phyloP scores from a whole-genome alignment of 2,329 filamentous ascomycete species.

The Exophiala bonariae region DNA sequence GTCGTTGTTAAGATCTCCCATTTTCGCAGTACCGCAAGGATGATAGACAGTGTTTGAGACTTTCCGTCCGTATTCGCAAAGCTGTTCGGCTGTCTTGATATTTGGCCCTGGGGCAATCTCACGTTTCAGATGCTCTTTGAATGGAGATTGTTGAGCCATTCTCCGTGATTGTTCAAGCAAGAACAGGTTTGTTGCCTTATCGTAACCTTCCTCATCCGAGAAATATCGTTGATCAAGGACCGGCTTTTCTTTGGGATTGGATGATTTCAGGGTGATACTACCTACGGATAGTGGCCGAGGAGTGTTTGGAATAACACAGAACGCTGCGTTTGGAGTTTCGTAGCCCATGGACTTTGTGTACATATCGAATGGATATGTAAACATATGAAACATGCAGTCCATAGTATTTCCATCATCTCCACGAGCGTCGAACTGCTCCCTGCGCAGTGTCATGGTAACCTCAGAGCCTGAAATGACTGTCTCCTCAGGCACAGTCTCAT shows the following conservation, averaged over 20 bases:
- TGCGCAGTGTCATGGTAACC: neutral
- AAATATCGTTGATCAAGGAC: constrained; percentile 21
- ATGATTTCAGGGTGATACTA: constrained; percentile 20
- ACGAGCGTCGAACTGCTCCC: neutral
- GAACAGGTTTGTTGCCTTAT: neutral
- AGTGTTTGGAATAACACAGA: neutral
- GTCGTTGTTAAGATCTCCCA: constrained; percentile 17
- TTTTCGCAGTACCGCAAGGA: constrained; percentile 25
- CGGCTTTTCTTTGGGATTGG: constrained; percentile 23
- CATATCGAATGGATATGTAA: neutral
- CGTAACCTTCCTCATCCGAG: neutral
- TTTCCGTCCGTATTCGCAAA: constrained; percentile 15
- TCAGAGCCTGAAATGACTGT: neutral
- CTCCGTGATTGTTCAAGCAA: neutral
- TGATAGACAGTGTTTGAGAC: constrained; percentile 26
- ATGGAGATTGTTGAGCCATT: neutral
- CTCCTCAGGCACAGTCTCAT: neutral
- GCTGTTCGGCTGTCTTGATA: neutral
- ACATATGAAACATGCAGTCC: neutral
- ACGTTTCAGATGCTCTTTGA: neutral
- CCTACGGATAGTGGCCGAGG: constrained; percentile 22
- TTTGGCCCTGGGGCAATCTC: neutral
- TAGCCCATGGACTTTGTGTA: neutral
- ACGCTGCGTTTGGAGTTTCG: neutral
- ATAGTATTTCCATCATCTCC: neutral